phyloP scores from a whole-genome alignment of 306 rosid species.

The Lablab purpureus region DNA sequence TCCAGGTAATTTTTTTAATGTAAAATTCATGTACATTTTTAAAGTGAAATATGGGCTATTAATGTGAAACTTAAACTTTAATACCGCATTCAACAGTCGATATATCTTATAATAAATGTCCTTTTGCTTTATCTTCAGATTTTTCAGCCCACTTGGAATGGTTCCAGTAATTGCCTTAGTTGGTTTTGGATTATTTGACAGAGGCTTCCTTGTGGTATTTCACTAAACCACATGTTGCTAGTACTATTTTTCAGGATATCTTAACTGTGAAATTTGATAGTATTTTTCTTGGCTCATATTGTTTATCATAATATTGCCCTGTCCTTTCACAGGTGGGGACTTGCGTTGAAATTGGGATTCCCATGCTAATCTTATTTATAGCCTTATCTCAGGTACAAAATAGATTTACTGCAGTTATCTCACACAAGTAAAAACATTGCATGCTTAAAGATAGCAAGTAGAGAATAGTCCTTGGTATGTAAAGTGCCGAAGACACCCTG shows the following conservation, averaged over 20 bases:
- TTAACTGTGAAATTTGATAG: background rate
- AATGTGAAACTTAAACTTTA: background rate
- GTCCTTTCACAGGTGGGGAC: constrained; percentile 79
- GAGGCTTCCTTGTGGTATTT: constrained; percentile 96
- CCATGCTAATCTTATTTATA: constrained; percentile 87
- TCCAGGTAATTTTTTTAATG: constrained; percentile 63
- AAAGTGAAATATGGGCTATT: constrained; percentile 1
- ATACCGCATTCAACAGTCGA: background rate
- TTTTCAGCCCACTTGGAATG: constrained; percentile 99
- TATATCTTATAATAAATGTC: constrained; percentile 25
- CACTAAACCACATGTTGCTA: constrained; percentile 26
- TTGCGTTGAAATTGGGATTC: constrained; percentile 96
- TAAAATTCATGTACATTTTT: constrained; percentile 1
- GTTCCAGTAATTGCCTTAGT: constrained; percentile 93
- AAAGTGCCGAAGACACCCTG: background rate
- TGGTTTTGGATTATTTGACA: constrained; percentile 96
- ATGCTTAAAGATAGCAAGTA: constrained; percentile 5
- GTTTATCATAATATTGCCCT: constrained; percentile 28
- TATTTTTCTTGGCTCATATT: background rate
- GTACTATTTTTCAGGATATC: constrained; percentile 20
- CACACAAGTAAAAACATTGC: background rate
- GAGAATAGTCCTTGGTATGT: background rate
- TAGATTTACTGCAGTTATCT: background rate
- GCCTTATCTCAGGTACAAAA: constrained; percentile 82
- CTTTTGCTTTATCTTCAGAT: constrained; percentile 57